Evolutionary conservation across 768 basidiomycete species (phyloP).

Genomic region (Pholiota microspora): DNA sequence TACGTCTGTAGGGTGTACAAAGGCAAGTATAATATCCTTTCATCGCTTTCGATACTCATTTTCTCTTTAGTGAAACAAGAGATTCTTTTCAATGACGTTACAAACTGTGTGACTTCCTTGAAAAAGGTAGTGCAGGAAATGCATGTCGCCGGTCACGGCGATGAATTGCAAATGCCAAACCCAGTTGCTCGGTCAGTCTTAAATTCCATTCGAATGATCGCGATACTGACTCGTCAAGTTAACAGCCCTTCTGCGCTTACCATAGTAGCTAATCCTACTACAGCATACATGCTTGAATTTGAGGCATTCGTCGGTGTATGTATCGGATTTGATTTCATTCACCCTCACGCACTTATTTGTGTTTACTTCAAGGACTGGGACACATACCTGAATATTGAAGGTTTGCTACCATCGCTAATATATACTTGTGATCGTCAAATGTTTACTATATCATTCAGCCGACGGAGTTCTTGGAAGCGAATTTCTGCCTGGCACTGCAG

Average conservation of each 20-base stretch:
- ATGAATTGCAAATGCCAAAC: slow-evolving; percentile 70
- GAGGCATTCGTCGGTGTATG: slow-evolving; percentile 64
- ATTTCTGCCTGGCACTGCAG: slow-evolving; percentile 24
- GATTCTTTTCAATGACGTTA: slow-evolving; percentile 78
- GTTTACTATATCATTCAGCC: slow-evolving; percentile 6
- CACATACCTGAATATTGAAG: slow-evolving; percentile 50
- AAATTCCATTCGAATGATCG: not conserved
- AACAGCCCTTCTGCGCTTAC: slow-evolving; percentile 52
- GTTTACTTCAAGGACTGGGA: slow-evolving; percentile 55
- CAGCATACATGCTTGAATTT: slow-evolving; percentile 54
- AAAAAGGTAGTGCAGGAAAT: slow-evolving; percentile 78
- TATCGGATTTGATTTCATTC: not conserved
- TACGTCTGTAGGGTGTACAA: slow-evolving; percentile 36
- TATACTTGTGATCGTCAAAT: not conserved
- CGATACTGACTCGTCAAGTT: not conserved
- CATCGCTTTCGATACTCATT: not conserved
- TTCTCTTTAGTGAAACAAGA: slow-evolving; percentile 71
- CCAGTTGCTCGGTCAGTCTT: slow-evolving; percentile 56
- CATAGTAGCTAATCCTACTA: slow-evolving; percentile 47
- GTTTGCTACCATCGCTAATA: slow-evolving; percentile 24
- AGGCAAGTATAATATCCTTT: slow-evolving; percentile 21
- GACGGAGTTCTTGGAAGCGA: slow-evolving; percentile 7
- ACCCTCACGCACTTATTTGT: not conserved
- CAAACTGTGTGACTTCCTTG: slow-evolving; percentile 69
- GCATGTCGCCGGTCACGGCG: slow-evolving; percentile 42